Evolutionary conservation across 192 early-diverging fungal species (phyloP), one percentile per base, ranked within the genome.

Genomic region (Coemansia sp.): DNA sequence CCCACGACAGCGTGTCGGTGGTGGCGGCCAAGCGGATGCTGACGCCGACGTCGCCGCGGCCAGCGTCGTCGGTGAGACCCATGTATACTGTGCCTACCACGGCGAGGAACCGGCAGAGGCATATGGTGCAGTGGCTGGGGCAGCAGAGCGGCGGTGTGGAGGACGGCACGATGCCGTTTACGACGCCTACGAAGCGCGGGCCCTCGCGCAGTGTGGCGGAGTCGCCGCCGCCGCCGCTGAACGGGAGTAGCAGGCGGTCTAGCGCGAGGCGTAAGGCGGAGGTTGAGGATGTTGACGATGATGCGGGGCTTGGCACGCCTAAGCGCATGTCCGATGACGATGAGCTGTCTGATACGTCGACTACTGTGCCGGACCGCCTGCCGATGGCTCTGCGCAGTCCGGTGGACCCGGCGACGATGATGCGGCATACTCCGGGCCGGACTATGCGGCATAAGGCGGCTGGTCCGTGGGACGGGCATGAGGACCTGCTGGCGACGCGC

Each of bases 51-150:
- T 68, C 67, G 57, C 70, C 76, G 17, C 68, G 58, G 0, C 51
- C 62, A 14, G 17, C 21, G 29, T 64, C 71, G 21, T 58, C 42
- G 4, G 61, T 50, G 25, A 63, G 61, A 1, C 66, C 67, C 8
- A 5, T 69, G 67, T 63, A 39, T 29, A 50, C 15, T 4, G 55
- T 68, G 57, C 77, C 77, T 14, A 65, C 62, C 0, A 80, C 72
- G 0, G 72, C 65, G 1, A 58, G 64, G 44, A 72, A 72, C 63
- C 25, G 62, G 45, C 78, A 68, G 63, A 55, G 63, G 14, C 78
- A 69, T 8, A 72, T 72, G 78, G 78, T 75, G 50, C 73, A 80
- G 44, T 80, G 78, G 78, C 78, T 72, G 32, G 68, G 48, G 2
- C 27, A 44, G 48, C 67, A 68, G 67, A 55, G 25, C 51, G 27